Evolutionary conservation across 2,329 filamentous ascomycete genomes (phyloP), one percentile per base, ranked within the genome.

Genomic region (Neofusicoccum parvum): DNA sequence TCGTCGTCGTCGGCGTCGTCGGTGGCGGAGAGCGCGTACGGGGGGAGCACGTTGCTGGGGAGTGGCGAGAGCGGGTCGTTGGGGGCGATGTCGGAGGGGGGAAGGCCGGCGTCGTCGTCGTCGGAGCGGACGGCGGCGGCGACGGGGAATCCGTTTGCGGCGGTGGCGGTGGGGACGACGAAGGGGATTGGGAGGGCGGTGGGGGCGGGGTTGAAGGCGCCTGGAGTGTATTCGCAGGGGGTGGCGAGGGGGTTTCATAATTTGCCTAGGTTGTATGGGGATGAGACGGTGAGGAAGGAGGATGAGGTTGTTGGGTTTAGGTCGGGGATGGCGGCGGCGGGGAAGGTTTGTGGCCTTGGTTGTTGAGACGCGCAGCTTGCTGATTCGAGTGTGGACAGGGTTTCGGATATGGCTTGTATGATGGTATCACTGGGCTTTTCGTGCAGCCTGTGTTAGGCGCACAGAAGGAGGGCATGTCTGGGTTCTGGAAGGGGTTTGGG

Each of bases 401-500:
- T 3, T 27, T 59, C 1, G 54, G 66, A 20, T 69, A 69, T 62
- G 71, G 69, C 7, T 67, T 67, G 46, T 71, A 70, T 48, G 72
- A 73, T 53, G 72, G 70, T 9, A 65, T 73, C 14, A 70, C 68
- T 34, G 72, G 68, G 5, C 54, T 74, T 3, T 67, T 70, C 39
- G 69, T 67, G 3, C 68, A 72, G 65, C 71, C 72, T 2, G 66
- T 63, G 39, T 64, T 68, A 46, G 71, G 69, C 20, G 72, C 67
- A 3, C 66, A 68, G 54, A 67, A 72, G 58, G 67, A 72, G 6
- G 72, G 72, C 10, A 65, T 68, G 0, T 54, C 64, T 5, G 72
- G 72, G 0, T 72, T 74, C 49, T 48, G 69, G 32, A 73, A 73
- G 62, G 71, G 72, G 1, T 46, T 72, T 1, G 72, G 72, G 2